Evolutionary conservation across 1,284 basidiomycete genomes (phyloP), one percentile per base, ranked within the genome.

Genomic region (Boletus mariae): DNA sequence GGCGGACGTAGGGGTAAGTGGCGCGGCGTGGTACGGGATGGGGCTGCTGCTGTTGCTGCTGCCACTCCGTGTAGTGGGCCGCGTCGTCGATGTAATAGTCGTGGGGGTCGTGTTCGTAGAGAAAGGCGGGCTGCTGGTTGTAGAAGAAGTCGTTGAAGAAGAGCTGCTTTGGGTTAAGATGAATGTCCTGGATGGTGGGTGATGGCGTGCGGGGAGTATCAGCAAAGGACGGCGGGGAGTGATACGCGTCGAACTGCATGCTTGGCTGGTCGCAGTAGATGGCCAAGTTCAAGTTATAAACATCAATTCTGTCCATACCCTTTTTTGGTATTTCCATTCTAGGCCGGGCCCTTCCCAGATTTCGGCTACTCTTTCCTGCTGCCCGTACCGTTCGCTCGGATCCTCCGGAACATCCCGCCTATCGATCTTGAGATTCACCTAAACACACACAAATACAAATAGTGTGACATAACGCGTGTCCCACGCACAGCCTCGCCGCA

Each of bases 201-300:
- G 85, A 86, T 2, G 86, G 86, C 0, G 86, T 88, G 54, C 85
- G 80, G 5, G 85, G 86, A 2, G 84, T 79, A 71, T 80, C 79
- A 55, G 79, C 78, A 66, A 76, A 79, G 57, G 69, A 77, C 57
- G 68, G 56, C 41, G 78, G 71, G 52, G 82, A 76, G 57, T 79
- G 73, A 71, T 84, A 85, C 17, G 74, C 70, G 73, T 85, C 83
- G 69, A 83, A 85, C 69, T 85, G 83, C 83, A 87, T 86, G 15
- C 25, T 38, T 28, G 62, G 38, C 38, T 40, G 38, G 38, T 57
- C 57, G 55, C 66, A 60, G 57, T 45, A 54, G 57, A 26, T 49
- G 55, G 26, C 32, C 47, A 11, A 41, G 55, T 31, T 49, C 48
- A 62, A 57, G 54, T 69, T 69, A 71, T 68, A 71, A 51, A 71